Base-by-base conservation (phyloP, 1,284 basidiomycete species). In the Apiotrichum laibachii region DNA sequence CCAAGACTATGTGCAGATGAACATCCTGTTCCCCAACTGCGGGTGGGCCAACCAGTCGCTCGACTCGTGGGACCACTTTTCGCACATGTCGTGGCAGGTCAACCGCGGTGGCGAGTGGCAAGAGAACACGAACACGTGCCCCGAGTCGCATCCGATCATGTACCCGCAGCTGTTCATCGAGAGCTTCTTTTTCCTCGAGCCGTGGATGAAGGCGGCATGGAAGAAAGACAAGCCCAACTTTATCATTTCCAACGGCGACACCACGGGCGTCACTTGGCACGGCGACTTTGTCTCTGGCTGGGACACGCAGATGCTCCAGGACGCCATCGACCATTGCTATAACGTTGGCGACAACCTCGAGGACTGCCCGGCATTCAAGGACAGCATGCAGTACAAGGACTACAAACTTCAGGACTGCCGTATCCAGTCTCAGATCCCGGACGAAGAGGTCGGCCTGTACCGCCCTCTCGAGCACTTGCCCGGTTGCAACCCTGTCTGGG, bases 31-130 rank as follows among this genome's bases (percentile, higher is more conserved):
- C 64, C 75, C 75, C 7, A 66, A 62, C 48, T 75, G 72, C 49
- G 73, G 73, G 15, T 58, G 67, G 47, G 70, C 70, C 4, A 63
- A 67, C 61, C 67, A 70, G 34, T 57, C 60, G 21, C 52, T 70
- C 22, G 67, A 71, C 57, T 71, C 69, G 18, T 26, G 42, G 2
- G 72, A 77, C 62, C 71, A 76, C 61, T 77, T 77, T 65, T 71
- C 69, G 13, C 75, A 77, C 63, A 71, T 77, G 69, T 58, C 69
- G 8, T 77, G 73, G 73, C 73, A 73, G 1, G 52, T 67, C 39
- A 18, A 31, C 21, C 12, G 16, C 7, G 54, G 22, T 1, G 42
- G 46, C 13, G 44, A 49, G 16, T 43, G n/a, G n/a, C 5, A 12
- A 2, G 37, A 12, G 7, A 7, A 18, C 15, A 13, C 12, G 19